A percentile compares a stretch with the other conserved stretches of the same genome.
Conservation (phyloP, 495 filamentous ascomycete species). For the Penicillium malachiteum region DNA sequence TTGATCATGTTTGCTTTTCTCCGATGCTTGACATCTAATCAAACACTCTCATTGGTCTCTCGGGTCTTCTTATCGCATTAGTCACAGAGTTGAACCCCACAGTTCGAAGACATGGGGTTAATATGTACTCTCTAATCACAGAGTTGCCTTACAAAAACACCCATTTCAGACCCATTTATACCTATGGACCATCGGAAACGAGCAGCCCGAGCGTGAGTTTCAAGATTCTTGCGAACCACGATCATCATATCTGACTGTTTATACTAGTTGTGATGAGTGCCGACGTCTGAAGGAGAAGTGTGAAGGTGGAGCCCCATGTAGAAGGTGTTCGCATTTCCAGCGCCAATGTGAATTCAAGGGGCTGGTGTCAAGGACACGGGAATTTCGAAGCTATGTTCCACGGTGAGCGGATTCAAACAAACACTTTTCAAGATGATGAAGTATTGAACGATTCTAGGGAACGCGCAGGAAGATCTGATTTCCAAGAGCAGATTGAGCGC, state of each 20-base stretch:
- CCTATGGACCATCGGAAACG: slow-evolving; percentile 10
- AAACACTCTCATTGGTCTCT: neutral
- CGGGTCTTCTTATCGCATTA: neutral
- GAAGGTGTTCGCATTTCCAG: slow-evolving; percentile 28
- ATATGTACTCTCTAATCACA: neutral
- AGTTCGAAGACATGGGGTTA: neutral
- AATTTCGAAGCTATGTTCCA: slow-evolving; percentile 16
- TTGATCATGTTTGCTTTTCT: neutral
- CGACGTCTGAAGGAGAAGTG: slow-evolving; percentile 31
- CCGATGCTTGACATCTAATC: neutral
- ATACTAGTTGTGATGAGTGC: slow-evolving; percentile 26
- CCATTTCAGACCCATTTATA: neutral
- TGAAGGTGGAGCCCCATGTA: slow-evolving; percentile 33
- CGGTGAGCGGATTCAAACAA: slow-evolving; percentile 1
- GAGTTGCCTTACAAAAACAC: neutral
- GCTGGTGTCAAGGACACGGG: slow-evolving; percentile 8
- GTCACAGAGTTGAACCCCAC: slow-evolving; percentile 8
- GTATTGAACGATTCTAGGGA: slow-evolving; percentile 11
- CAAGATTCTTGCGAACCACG: neutral
- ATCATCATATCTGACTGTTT: neutral
- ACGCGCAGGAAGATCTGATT: slow-evolving; percentile 13
- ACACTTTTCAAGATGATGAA: neutral
- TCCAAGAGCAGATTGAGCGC: slow-evolving; percentile 21
- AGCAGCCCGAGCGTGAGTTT: slow-evolving; percentile 9
- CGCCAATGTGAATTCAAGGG: slow-evolving; percentile 28